These are phyloP conservation scores for Scleromitrula shiraiana DNA, from an alignment of 2,329 filamentous ascomycete genomes.

Conservation along the genomic window DNA sequence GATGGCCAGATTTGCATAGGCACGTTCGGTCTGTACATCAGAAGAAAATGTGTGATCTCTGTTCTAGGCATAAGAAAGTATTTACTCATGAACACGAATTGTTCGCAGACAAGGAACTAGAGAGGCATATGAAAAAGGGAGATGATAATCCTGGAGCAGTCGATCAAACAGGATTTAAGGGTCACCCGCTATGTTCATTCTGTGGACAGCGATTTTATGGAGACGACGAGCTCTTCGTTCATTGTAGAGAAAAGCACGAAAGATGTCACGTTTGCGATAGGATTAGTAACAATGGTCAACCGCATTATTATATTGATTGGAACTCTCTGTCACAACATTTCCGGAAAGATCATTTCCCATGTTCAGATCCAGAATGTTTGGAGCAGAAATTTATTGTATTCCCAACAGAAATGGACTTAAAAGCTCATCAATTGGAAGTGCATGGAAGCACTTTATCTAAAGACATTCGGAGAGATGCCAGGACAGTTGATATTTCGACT, in stretches of 20 bases:
- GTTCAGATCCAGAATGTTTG: constrained; percentile 75
- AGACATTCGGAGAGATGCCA: constrained; percentile 72
- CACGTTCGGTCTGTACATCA: constrained; percentile 77
- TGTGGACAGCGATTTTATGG: constrained; percentile 91
- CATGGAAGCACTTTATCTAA: constrained; percentile 78
- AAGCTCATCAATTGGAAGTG: constrained; percentile 80
- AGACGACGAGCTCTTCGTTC: constrained; percentile 86
- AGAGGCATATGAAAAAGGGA: constrained; percentile 81
- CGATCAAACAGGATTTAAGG: constrained; percentile 93
- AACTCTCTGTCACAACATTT: constrained; percentile 82
- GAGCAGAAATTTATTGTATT: constrained; percentile 99
- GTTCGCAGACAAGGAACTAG: constrained; percentile 72
- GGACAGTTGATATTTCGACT: constrained; percentile 75
- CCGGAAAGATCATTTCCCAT: constrained; percentile 77
- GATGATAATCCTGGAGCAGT: constrained; percentile 84
- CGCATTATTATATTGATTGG: constrained; percentile 90
- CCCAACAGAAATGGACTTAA: constrained; percentile 86
- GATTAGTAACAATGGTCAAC: constrained; percentile 37
- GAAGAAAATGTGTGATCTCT: constrained; percentile 87
- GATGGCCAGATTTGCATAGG: constrained; percentile 69
- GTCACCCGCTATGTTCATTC: constrained; percentile 90
- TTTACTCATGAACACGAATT: constrained; percentile 97
- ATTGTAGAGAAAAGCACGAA: constrained; percentile 91
- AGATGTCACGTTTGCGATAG: constrained; percentile 90
- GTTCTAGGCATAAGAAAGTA: constrained; percentile 90